Evolutionary conservation across 257 asterid genomes (phyloP).

Genomic region (Solanum paucissectum): DNA sequence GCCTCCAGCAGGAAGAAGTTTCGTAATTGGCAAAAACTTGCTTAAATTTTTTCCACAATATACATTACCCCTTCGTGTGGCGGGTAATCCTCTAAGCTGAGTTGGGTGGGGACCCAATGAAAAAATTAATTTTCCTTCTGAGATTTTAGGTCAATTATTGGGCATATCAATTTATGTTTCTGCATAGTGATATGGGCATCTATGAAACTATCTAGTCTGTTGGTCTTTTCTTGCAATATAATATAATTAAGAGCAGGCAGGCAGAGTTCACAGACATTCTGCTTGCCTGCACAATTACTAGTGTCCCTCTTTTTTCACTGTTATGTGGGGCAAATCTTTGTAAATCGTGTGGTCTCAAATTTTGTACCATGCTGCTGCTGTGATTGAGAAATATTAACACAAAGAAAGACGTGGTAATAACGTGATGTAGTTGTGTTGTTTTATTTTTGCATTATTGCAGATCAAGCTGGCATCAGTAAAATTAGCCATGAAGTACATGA

Average conservation of each 20-base stretch:
- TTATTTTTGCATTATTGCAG: constrained; percentile 28
- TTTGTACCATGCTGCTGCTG: not conserved
- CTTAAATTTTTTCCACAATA: not conserved
- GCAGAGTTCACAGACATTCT: not conserved
- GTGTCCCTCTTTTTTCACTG: not conserved
- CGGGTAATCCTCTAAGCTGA: not conserved
- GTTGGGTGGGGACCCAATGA: not conserved
- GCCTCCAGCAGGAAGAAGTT: not conserved
- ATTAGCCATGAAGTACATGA: constrained; percentile 96
- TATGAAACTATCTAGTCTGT: not conserved
- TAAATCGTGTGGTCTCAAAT: not conserved
- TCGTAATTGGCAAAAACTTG: not conserved
- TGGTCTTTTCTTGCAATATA: not conserved
- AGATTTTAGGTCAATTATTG: not conserved
- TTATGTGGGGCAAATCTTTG: not conserved
- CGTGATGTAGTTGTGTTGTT: not conserved
- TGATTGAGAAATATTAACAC: constrained; percentile 14
- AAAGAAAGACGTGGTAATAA: not conserved
- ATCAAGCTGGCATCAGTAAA: constrained; percentile 95
- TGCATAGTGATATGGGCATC: not conserved
- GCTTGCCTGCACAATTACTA: not conserved
- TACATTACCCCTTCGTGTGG: not conserved
- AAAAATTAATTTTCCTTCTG: not conserved
- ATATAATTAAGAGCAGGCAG: not conserved
- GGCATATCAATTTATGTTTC: not conserved